Evolutionary conservation across 2,329 filamentous ascomycete species (phyloP), one percentile per base, ranked within the genome.

Genomic region (Beauveria rudraprayagi): DNA sequence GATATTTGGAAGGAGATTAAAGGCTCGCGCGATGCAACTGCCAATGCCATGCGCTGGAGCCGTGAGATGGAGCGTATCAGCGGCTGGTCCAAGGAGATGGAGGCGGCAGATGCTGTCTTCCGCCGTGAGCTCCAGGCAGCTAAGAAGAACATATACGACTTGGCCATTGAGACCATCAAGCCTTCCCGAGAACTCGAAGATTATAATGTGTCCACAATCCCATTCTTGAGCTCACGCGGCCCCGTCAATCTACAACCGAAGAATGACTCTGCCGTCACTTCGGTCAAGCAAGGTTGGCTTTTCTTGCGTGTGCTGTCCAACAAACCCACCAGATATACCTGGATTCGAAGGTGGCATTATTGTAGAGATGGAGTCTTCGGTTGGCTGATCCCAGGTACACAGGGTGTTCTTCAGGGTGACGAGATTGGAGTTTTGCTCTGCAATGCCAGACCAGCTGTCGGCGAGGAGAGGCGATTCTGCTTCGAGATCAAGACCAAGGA

Each of bases 401-500:
- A 92, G 62, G 93, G 92, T 40, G 94, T 99, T 24, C 86, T 97
- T 67, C 93, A 97, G 72, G 96, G 92, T 52, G 94, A 99, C 69
- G 92, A 96, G 75, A 96, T 96, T 63, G 94, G 94, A 46, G 92
- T 99, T 3, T 77, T 99, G 57, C 84, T 99, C 44, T 99, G 94
- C 76, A 96, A 91, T 69, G 89, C 94, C 54, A 91, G 93, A 68
- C 92, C 92, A 19, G 92, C 92, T 0, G 89, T 95, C 56, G 87
- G 91, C 66, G 94, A 99, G 74, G 94, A 99, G 69, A 86, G 94
- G 44, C 85, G 94, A 17, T 99, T 97, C 74, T 97, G 94, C 72
- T 97, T 99, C 69, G 94, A 99, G 74, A 89, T 99, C 69, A 99
- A 97, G 79, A 99, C 94, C 2, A 99, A 97, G 74, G 96, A 91